These are phyloP conservation scores for Diaporthe ilicicola DNA, from an alignment of 2,329 filamentous ascomycete genomes.

Conservation along the genomic window DNA sequence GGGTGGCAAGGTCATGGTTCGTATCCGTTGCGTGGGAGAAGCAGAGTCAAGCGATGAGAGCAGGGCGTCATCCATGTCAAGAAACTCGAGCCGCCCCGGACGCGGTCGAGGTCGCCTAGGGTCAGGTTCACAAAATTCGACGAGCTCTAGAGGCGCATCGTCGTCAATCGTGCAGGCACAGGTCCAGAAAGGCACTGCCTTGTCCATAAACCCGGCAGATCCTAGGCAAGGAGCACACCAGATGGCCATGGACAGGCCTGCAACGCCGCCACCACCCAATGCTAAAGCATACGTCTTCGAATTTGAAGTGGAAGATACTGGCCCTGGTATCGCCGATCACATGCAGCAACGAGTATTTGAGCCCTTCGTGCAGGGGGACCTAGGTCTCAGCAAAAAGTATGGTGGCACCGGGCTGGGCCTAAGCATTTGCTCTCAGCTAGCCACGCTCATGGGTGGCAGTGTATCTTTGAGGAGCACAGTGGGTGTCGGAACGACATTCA, in stretches of 20 bases:
- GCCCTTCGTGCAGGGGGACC: slow-evolving; percentile 92
- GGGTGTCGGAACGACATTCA: slow-evolving; percentile 82
- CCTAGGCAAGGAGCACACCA: slow-evolving; percentile 59
- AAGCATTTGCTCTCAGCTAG: slow-evolving; percentile 89
- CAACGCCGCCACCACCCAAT: slow-evolving; percentile 67
- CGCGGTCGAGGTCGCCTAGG: slow-evolving; percentile 55
- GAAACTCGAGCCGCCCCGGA: slow-evolving; percentile 51
- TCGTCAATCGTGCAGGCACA: slow-evolving; percentile 41
- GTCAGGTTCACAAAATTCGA: slow-evolving; percentile 60
- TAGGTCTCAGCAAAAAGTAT: slow-evolving; percentile 88
- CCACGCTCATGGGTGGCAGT: slow-evolving; percentile 81
- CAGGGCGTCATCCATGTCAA: slow-evolving; percentile 62
- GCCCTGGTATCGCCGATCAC: slow-evolving; percentile 81
- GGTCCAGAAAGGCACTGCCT: slow-evolving; percentile 57
- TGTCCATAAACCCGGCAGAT: slow-evolving; percentile 71
- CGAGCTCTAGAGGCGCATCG: slow-evolving; percentile 52
- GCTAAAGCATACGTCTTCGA: slow-evolving; percentile 79
- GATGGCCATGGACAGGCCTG: slow-evolving; percentile 62
- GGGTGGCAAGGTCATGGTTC: slow-evolving; percentile 77
- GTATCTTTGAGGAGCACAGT: slow-evolving; percentile 77
- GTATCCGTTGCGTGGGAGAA: slow-evolving; percentile 78
- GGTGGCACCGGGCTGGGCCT: slow-evolving; percentile 88
- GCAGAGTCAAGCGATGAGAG: slow-evolving; percentile 56
- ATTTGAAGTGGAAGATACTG: slow-evolving; percentile 89
- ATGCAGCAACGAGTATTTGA: slow-evolving; percentile 89